Evolutionary conservation across 2,329 filamentous ascomycete genomes (phyloP).

Genomic region (Shiraia sp.): DNA sequence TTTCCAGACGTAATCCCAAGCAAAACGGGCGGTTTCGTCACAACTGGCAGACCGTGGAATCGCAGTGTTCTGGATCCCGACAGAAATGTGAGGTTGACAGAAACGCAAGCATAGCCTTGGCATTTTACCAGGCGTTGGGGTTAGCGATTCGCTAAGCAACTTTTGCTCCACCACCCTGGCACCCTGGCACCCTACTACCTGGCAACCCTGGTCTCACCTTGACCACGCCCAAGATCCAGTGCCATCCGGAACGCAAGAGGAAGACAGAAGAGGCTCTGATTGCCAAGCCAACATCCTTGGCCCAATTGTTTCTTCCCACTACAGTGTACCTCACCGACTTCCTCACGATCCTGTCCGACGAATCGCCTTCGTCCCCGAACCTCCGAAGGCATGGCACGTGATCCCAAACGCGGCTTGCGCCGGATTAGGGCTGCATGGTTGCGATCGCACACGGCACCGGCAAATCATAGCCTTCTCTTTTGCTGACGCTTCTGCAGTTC

Average conservation of each 20-base stretch:
- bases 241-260: no score
- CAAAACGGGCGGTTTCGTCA: constrained; percentile 10
- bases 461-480: constrained; percentile 35
- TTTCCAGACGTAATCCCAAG: not conserved
- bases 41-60: constrained; percentile 7
- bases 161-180: not conserved
- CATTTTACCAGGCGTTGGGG: not conserved
- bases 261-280: no score
- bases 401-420: constrained; percentile 18
- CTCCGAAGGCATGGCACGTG: constrained; percentile 16
- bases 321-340: not conserved
- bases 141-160: not conserved
- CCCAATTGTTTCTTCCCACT: not conserved
- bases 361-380: constrained; percentile 11
- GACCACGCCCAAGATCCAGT: no score
- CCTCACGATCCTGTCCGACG: not conserved
- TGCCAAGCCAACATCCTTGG: not conserved
- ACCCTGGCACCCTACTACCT: no score
- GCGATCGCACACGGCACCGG: constrained; percentile 8
- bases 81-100: constrained; percentile 7
- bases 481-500: constrained; percentile 17
- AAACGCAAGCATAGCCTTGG: constrained; percentile 3
- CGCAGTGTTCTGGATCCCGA: constrained; percentile 4
- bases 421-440: constrained; percentile 23
- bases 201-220: no score